A percentile compares a stretch with the other conserved stretches of the same genome.
Conservation (phyloP, 1,284 basidiomycete genomes). For the Naganishia liquefaciens region DNA sequence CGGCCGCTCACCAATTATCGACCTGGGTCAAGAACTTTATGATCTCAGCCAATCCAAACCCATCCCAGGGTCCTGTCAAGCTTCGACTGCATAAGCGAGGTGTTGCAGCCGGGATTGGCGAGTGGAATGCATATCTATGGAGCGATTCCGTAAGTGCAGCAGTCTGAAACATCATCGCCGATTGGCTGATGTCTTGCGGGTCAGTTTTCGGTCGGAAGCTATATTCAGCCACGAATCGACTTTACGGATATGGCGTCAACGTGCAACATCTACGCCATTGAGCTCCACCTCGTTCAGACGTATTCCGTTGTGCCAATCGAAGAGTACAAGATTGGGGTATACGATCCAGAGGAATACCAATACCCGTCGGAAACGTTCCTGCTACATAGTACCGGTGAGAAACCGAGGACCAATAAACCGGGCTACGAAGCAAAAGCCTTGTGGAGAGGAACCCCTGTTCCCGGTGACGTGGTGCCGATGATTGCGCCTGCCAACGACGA, state of each 20-base stretch:
- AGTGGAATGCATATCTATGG: constrained; percentile 24
- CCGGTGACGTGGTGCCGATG: too few relatives aligned
- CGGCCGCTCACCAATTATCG: constrained; percentile 1
- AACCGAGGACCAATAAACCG: constrained; percentile 12
- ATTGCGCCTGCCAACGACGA: too few relatives aligned
- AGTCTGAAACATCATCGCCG: neutral
- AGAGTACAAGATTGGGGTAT: constrained; percentile 16
- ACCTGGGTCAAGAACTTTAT: constrained; percentile 17
- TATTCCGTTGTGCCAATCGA: constrained; percentile 23
- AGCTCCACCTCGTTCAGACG: constrained; percentile 16
- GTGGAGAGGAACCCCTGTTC: constrained; percentile 3
- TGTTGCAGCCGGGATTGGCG: constrained; percentile 10
- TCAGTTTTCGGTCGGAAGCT: constrained; percentile 26
- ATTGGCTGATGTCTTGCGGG: neutral
- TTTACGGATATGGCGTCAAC: constrained; percentile 9
- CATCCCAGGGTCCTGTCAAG: constrained; percentile 3
- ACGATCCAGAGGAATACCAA: constrained; percentile 10
- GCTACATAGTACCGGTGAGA: neutral
- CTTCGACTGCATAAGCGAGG: constrained; percentile 19
- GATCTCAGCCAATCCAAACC: constrained; percentile 23
- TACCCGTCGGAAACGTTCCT: constrained; percentile 9
- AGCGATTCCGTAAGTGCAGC: constrained; percentile 11
- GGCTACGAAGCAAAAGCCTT: neutral
- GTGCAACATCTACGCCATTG: constrained; percentile 24
- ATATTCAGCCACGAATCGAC: constrained; percentile 4